Conservation (phyloP, 768 basidiomycete genomes). For the Leccinum broughii region DNA sequence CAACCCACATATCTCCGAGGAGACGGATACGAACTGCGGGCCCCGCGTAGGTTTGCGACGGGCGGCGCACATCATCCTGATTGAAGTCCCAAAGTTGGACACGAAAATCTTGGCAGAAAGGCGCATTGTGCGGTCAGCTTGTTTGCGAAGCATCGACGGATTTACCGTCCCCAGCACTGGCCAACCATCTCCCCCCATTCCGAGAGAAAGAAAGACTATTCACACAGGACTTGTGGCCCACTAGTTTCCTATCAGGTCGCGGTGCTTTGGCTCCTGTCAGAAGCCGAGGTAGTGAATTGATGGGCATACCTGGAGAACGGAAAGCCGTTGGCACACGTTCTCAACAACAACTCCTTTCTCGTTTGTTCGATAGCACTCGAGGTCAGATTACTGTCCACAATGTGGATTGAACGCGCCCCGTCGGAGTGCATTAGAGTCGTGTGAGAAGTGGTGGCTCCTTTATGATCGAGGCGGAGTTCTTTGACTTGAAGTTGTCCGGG, state of each 20-base stretch:
- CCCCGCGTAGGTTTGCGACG: conserved; percentile 46
- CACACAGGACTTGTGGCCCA: conserved; percentile 60
- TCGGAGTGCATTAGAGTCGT: conserved; percentile 14
- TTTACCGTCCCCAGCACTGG: conserved; percentile 70
- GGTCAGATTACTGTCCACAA: conserved; percentile 20
- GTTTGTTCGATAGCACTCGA: conserved; percentile 27
- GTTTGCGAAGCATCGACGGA: conserved; percentile 20
- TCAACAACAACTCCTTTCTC: conserved; percentile 19
- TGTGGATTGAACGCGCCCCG: conserved; percentile 16
- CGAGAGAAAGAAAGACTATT: conserved; percentile 64
- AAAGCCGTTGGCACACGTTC: conserved; percentile 30
- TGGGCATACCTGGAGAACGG: conserved; percentile 35
- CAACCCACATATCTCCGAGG: conserved; percentile 29
- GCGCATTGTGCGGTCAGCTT: conserved; percentile 13
- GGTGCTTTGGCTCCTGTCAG: conserved; percentile 6
- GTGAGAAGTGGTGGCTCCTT: not conserved
- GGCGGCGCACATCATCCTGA: conserved; percentile 49
- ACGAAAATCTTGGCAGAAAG: conserved; percentile 44
- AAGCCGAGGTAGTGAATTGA: conserved; percentile 1
- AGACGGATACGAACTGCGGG: conserved; percentile 35
- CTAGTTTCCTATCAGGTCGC: conserved; percentile 30
- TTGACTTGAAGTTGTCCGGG: not conserved
- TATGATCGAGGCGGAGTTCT: conserved; percentile 7
- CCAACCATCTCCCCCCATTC: conserved; percentile 59
- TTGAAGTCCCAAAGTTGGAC: conserved; percentile 69